Percentiles rank a stretch among this genome's conserved stretches.
These are phyloP conservation scores for Protomyces inundatus DNA, from an alignment of 1,139 yeast genomes.

Conservation along the genomic window DNA sequence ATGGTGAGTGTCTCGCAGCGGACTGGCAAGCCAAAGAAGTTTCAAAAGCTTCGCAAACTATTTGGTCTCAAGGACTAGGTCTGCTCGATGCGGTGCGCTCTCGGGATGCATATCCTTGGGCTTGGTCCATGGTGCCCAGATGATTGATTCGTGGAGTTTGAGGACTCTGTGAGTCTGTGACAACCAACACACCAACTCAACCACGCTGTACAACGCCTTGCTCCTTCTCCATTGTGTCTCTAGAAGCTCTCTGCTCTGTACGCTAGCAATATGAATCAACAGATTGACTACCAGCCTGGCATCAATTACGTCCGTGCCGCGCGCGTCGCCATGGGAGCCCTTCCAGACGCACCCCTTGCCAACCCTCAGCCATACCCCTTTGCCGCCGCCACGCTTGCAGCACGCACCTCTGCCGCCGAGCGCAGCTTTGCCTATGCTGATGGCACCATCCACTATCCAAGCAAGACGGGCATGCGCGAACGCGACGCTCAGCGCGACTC, in stretches of 20 bases:
- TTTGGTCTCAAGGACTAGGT: slow-evolving; percentile 7
- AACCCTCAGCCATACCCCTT: background rate
- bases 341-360: background rate
- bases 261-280: background rate
- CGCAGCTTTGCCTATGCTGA: background rate
- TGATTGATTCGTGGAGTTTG: too few species aligned
- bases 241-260: too few species aligned
- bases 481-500: slow-evolving; percentile 20
- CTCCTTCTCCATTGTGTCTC: too few species aligned
- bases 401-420: background rate
- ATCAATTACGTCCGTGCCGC: slow-evolving; percentile 14
- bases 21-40: slow-evolving; percentile 25
- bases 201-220: too few species aligned
- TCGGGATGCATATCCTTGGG: too few species aligned
- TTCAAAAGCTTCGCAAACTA: slow-evolving; percentile 16
- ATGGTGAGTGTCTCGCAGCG: background rate
- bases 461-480: background rate
- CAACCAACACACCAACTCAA: too few species aligned
- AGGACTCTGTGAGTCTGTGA: too few species aligned
- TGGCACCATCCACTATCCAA: slow-evolving; percentile 4
- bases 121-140: too few species aligned
- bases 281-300: slow-evolving; percentile 11
- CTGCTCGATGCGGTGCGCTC: background rate
- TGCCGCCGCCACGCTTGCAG: background rate
- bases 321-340: slow-evolving; percentile 12